phyloP scores from a whole-genome alignment of 2,329 filamentous ascomycete species.

The Kalmusia sp. region DNA sequence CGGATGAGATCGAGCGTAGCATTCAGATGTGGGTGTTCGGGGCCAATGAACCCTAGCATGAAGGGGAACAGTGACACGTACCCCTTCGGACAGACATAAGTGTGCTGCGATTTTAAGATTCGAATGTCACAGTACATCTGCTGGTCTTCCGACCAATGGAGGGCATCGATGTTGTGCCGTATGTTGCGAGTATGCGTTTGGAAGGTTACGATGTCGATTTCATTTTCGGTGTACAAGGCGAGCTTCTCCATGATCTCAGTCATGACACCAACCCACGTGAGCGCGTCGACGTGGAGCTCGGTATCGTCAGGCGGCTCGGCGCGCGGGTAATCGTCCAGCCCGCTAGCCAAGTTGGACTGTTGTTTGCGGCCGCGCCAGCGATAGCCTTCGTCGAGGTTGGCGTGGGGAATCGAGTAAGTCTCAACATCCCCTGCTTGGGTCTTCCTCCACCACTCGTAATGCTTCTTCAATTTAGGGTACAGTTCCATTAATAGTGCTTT shows the following conservation, averaged over 20 bases:
- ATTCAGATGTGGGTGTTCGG: conserved; percentile 75
- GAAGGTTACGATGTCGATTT: conserved; percentile 76
- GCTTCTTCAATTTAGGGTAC: conserved; percentile 85
- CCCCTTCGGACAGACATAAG: conserved; percentile 88
- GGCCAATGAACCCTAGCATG: conserved; percentile 77
- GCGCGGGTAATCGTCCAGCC: conserved; percentile 92
- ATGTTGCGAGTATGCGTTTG: conserved; percentile 74
- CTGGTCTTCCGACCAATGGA: conserved; percentile 86
- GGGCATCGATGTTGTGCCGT: conserved; percentile 79
- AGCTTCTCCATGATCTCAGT: conserved; percentile 79
- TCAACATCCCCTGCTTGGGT: conserved; percentile 79
- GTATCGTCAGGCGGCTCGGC: conserved; percentile 88
- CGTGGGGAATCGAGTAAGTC: conserved; percentile 30
- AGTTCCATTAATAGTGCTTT: conserved; percentile 73
- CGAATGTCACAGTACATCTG: conserved; percentile 90
- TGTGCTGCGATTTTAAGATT: conserved; percentile 84
- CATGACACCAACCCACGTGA: conserved; percentile 97
- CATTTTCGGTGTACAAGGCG: conserved; percentile 72
- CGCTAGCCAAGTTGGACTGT: conserved; percentile 83
- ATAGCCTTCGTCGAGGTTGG: conserved; percentile 75
- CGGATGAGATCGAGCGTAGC: conserved; percentile 76
- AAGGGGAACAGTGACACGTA: conserved; percentile 94
- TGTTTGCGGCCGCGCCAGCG: conserved; percentile 88
- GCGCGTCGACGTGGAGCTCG: conserved; percentile 90
- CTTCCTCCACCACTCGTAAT: conserved; percentile 91